These are phyloP conservation scores for Saprolegnia diclina DNA, from an alignment of 352 stramenopile genomes.

Conservation along the genomic window DNA sequence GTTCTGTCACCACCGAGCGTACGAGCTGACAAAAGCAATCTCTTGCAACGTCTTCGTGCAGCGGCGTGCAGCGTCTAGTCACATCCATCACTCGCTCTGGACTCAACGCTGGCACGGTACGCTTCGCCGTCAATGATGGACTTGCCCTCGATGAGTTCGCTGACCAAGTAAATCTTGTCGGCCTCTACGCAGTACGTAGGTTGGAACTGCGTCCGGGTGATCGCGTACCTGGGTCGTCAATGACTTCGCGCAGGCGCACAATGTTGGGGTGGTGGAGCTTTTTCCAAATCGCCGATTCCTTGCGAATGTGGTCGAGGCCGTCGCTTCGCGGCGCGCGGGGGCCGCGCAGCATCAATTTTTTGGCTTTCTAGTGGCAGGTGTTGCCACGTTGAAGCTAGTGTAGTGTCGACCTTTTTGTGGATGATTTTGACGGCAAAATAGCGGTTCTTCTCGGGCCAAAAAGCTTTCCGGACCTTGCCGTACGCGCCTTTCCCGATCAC, in stretches of 20 bases:
- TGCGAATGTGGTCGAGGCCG: constrained; percentile 76
- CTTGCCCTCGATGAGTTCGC: constrained; percentile 67
- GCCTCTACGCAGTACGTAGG: constrained; percentile 37
- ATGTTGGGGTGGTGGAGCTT: constrained; percentile 94
- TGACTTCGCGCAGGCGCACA: constrained; percentile 92
- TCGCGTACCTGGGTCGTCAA: constrained; percentile 77
- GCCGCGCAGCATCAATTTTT: constrained; percentile 49
- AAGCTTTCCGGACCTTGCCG: constrained; percentile 57
- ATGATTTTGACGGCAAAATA: constrained; percentile 69
- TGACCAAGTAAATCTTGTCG: constrained; percentile 79
- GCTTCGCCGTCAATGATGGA: constrained; percentile 58
- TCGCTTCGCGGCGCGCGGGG: constrained; percentile 68
- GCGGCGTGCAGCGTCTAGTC: constrained; percentile 54
- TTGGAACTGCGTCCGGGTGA: neutral
- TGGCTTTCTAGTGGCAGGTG: neutral
- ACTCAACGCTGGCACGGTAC: too few relatives aligned
- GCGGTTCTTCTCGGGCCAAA: constrained; percentile 62
- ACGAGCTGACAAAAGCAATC: constrained; percentile 75
- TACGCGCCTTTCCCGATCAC: constrained; percentile 71
- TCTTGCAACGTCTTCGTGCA: constrained; percentile 53
- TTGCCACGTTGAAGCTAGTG: too few relatives aligned
- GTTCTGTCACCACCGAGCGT: constrained; percentile 2
- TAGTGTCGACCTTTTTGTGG: constrained; percentile 69
- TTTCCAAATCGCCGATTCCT: constrained; percentile 96
- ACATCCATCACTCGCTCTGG: too few relatives aligned